A percentile compares a stretch with the other conserved stretches of the same genome.
Evolutionary conservation across 192 early-diverging fungal genomes (phyloP).

Genomic region (Thoreauomyces humboldtii): DNA sequence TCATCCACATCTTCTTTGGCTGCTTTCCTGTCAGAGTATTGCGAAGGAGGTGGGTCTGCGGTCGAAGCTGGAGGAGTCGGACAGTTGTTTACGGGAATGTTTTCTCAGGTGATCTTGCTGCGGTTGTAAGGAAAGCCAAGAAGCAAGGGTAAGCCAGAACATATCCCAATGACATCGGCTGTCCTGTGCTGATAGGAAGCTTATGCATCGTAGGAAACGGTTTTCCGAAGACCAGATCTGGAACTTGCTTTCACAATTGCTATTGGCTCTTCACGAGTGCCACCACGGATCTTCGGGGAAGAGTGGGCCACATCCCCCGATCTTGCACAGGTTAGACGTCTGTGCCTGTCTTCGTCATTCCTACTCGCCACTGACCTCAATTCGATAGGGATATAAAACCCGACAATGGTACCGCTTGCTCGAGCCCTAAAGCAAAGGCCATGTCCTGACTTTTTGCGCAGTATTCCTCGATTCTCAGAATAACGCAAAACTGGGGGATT

Average conservation of each 20-base stretch:
- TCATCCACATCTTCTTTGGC: neutral
- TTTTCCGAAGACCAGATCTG: constrained; percentile 68
- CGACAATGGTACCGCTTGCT: constrained; percentile 57
- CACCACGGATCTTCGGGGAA: constrained; percentile 47
- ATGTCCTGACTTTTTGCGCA: too few relatives aligned
- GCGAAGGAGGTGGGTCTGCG: constrained; percentile 56
- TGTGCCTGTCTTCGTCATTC: too few relatives aligned
- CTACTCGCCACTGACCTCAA: too few relatives aligned
- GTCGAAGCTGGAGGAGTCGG: too few relatives aligned
- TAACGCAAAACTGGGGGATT: constrained; percentile 76
- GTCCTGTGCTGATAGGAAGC: too few relatives aligned
- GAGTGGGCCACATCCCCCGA: constrained; percentile 42
- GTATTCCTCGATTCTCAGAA: constrained; percentile 66
- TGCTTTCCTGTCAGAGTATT: constrained; percentile 52
- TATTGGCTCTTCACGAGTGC: constrained; percentile 68
- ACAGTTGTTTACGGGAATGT: too few relatives aligned
- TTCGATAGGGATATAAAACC: constrained; percentile 73
- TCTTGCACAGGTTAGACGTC: constrained; percentile 47
- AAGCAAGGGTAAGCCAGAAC: constrained; percentile 41
- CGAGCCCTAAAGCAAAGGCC: too few relatives aligned
- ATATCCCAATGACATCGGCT: too few relatives aligned
- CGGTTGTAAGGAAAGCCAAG: constrained; percentile 62
- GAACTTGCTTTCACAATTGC: constrained; percentile 63
- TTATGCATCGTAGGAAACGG: constrained; percentile 44
- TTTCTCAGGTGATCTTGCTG: constrained; percentile 56